These are phyloP conservation scores for Coemansia sp. DNA, from an alignment of 192 early-diverging fungal species.

Conservation along the genomic window DNA sequence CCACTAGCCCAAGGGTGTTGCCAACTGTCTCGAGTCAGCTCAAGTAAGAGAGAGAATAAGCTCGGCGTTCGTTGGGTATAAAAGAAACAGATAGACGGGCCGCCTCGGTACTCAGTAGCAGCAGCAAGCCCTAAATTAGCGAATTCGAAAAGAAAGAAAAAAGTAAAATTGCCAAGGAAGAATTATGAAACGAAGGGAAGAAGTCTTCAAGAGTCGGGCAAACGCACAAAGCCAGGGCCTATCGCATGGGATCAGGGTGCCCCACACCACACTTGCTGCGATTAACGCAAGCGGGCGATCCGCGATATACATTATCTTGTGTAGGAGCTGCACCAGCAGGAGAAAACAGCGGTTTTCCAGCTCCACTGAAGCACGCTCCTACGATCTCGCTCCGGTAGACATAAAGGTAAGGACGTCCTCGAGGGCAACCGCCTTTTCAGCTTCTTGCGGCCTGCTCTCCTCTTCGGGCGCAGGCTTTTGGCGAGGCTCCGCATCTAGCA, in stretches of 20 bases:
- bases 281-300: background rate
- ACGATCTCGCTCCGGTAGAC: conserved; percentile 23
- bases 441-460: background rate
- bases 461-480: background rate
- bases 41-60: background rate
- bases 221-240: background rate
- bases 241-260: conserved; percentile 1
- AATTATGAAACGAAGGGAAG: background rate
- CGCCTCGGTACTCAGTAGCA: background rate
- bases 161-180: background rate
- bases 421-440: conserved; percentile 13
- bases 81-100: background rate
- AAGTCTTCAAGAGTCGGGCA: background rate
- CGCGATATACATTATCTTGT: background rate
- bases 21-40: background rate
- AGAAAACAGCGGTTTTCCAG: background rate
- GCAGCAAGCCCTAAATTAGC: background rate
- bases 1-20: background rate
- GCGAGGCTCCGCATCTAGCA: background rate
- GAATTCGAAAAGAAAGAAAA: background rate
- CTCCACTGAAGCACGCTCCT: background rate
- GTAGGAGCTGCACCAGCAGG: background rate
- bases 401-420: conserved; percentile 49
- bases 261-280: background rate
- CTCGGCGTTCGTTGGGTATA: background rate